phyloP scores from a whole-genome alignment of 176 grass and related monocot genomes.

The Themeda triandra region DNA sequence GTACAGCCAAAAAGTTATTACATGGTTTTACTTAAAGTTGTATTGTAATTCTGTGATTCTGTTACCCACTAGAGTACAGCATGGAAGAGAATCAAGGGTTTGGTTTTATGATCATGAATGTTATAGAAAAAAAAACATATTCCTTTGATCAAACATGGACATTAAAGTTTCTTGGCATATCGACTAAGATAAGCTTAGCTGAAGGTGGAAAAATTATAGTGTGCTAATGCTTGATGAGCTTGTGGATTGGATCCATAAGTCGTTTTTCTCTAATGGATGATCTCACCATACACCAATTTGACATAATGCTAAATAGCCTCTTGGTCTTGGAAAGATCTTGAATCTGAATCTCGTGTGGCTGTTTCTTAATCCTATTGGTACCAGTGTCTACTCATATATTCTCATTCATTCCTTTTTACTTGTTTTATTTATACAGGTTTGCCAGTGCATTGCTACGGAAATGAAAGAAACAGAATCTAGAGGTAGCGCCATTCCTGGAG shows the following conservation, averaged over 20 bases:
- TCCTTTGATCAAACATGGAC: conserved; percentile 1
- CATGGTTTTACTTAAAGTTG: too few species aligned
- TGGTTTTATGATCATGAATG: too few species aligned
- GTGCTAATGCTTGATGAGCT: neutral
- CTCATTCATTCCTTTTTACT: neutral
- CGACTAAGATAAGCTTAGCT: conserved; percentile 1
- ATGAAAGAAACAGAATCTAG: neutral
- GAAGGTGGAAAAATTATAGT: neutral
- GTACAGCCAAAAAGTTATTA: too few species aligned
- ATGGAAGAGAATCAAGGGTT: too few species aligned
- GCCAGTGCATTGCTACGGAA: neutral
- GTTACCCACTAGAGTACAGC: too few species aligned
- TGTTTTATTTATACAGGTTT: neutral
- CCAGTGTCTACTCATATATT: neutral
- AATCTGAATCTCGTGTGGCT: conserved; percentile 2
- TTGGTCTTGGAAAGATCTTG: neutral
- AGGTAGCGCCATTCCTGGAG: neutral
- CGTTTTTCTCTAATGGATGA: neutral
- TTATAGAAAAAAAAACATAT: too few species aligned
- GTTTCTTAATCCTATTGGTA: too few species aligned
- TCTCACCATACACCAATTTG: neutral
- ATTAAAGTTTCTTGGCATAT: neutral
- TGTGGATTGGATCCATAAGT: neutral
- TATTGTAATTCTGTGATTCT: too few species aligned
- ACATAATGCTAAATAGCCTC: neutral